phyloP scores from a whole-genome alignment of 208 protist genomes.

The Leishmania gerbilli region DNA sequence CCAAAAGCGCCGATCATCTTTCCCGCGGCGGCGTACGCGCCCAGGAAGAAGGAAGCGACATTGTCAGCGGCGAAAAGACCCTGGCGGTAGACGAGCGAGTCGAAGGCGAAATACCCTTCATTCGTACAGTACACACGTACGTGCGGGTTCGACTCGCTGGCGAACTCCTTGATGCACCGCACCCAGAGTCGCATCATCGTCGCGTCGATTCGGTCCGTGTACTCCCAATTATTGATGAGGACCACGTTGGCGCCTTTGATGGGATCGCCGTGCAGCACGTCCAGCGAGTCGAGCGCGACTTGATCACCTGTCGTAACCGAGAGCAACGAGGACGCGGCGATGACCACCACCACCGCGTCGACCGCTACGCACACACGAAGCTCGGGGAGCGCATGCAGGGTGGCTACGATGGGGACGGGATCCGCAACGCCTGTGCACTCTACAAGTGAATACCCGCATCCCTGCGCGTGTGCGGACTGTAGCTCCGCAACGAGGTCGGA shows the following conservation, averaged over 20 bases:
- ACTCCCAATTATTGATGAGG: constrained; percentile 52
- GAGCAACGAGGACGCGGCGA: constrained; percentile 23
- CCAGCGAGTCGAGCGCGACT: constrained; percentile 8
- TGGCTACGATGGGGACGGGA: constrained; percentile 34
- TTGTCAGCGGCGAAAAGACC: constrained; percentile 30
- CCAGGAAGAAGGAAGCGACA: constrained; percentile 30
- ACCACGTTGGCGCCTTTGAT: constrained; percentile 37
- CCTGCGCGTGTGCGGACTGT: constrained; percentile 16
- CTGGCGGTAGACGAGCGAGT: constrained; percentile 20
- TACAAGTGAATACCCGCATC: constrained; percentile 35
- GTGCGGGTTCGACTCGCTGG: constrained; percentile 26
- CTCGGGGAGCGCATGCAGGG: constrained; percentile 30
- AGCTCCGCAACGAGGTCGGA: constrained; percentile 31
- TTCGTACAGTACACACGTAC: constrained; percentile 39
- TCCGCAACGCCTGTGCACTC: constrained; percentile 64
- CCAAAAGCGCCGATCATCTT: constrained; percentile 17
- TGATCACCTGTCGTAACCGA: constrained; percentile 6
- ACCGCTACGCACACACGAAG: constrained; percentile 30
- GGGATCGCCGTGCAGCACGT: constrained; percentile 17
- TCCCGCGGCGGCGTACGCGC: constrained; percentile 24
- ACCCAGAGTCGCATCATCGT: constrained; percentile 18
- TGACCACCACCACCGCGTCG: constrained; percentile 46
- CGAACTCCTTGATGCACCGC: constrained; percentile 12
- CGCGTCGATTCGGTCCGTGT: constrained; percentile 1
- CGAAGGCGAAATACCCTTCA: constrained; percentile 28